These are phyloP conservation scores for Eucalyptus sideroxylon DNA, from an alignment of 345 rosid genomes.

Conservation along the genomic window DNA sequence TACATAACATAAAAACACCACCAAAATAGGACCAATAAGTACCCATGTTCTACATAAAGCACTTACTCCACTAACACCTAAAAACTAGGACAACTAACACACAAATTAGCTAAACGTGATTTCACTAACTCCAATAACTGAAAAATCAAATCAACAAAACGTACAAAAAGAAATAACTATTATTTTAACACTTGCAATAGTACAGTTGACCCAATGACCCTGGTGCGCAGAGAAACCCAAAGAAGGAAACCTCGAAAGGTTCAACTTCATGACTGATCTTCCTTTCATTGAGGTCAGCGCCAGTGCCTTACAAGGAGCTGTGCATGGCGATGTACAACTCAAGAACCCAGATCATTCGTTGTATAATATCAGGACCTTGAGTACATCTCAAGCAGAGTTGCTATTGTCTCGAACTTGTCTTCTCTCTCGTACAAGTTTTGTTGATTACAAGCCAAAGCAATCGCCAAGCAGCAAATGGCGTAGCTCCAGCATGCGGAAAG, in stretches of 20 bases:
- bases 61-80: no score
- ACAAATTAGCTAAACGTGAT: no score
- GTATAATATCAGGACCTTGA: background rate
- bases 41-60: no score
- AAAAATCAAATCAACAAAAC: no score
- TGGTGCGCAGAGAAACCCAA: background rate
- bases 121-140: no score
- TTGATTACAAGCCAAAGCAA: background rate
- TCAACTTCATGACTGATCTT: background rate
- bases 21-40: no score
- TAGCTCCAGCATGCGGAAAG: background rate
- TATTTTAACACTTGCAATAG: background rate
- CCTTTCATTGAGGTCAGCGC: background rate
- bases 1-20: no score
- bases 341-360: background rate
- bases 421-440: background rate
- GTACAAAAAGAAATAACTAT: no score
- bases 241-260: background rate
- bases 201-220: background rate
- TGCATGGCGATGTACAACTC: background rate
- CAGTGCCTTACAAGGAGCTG: background rate
- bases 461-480: background rate
- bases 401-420: background rate
- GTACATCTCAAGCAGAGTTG: background rate
- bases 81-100: no score